Conservation (phyloP, 108 stramenopile species). For the Cafeteria roenbergensis region DNA sequence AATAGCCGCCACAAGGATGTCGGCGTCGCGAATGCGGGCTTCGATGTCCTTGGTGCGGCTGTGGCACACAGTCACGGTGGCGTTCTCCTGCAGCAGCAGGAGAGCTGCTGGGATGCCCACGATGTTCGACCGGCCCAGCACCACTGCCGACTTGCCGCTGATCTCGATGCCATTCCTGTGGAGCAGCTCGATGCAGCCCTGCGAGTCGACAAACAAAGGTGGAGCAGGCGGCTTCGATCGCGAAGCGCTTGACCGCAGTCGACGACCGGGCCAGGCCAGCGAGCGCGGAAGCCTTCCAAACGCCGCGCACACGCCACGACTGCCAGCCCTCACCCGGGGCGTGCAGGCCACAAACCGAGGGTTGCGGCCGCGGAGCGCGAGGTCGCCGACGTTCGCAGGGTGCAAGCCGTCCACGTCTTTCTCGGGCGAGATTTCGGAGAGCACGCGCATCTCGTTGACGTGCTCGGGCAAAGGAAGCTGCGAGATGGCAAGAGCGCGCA, state of each 20-base stretch:
- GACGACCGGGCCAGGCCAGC: too few relatives aligned
- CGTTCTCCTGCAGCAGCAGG: slow-evolving; percentile 67
- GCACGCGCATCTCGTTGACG: slow-evolving; percentile 61
- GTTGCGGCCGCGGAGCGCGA: slow-evolving; percentile 29
- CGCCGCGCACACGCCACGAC: too few relatives aligned
- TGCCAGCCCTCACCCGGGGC: slow-evolving; percentile 20
- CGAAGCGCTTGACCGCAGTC: slow-evolving; percentile 41
- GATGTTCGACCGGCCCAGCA: slow-evolving; percentile 69
- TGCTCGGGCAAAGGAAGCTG: slow-evolving; percentile 77
- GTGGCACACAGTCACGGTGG: slow-evolving; percentile 88
- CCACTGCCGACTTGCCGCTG: slow-evolving; percentile 78
- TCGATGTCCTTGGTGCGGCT: slow-evolving; percentile 61
- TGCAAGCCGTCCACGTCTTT: slow-evolving; percentile 96
- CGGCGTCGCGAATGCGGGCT: slow-evolving; percentile 57
- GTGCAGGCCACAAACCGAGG: slow-evolving; percentile 28
- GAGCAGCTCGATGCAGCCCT: slow-evolving; percentile 85
- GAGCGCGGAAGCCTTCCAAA: too few relatives aligned
- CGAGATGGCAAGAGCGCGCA: too few relatives aligned
- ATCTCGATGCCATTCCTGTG: slow-evolving; percentile 63
- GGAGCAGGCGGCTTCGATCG: slow-evolving; percentile 62
- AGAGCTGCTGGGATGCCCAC: slow-evolving; percentile 83
- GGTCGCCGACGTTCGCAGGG: slow-evolving; percentile 66
- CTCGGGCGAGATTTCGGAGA: slow-evolving; percentile 48
- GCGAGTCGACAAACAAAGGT: slow-evolving; percentile 34
- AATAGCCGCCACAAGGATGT: slow-evolving; percentile 89